Base-by-base conservation (phyloP, 306 rosid species). In the Pueraria montana region DNA sequence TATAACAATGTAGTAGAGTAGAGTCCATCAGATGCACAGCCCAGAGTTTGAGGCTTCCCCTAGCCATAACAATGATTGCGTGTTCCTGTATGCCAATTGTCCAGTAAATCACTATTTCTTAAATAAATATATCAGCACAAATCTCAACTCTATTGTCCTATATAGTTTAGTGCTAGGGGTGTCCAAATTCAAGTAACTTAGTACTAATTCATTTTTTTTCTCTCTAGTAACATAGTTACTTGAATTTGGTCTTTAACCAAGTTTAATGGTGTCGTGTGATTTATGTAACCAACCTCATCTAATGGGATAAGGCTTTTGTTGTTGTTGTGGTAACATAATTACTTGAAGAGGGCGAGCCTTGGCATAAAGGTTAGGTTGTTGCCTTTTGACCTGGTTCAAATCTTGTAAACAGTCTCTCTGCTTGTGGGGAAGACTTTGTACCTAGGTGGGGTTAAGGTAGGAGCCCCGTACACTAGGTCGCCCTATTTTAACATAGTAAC, bases 401-500 rank as follows among this genome's bases (percentile, higher is more conserved):
- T 62, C 2, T 63, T 30, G 43, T 27, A 32, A 63, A 32, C 42
- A 30, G 21, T 30, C 45, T 62, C 42, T 63, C 43, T 14, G 21
- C 20, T 63, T 30, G 0, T 14, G 11, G 23, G n/a, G 70, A 27
- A 63, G 70, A 30, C 12, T 63, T 13, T 62, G 43, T 30, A 13
- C 40, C 68, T 62, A 27, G 40, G 43, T 6, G 43, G 38, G 70
- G 43, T 2, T 63, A 63, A 30, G 70, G 21, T 34, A 34, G 49
- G 16, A 11, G 8, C 52, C 8, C 32, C 18, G 17, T 70, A 2
- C 13, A 64, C 24, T 3, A 3, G 21, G 70, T 8, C 45, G 16
- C 18, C 45, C 70, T 32, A 36, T 64, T 27, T 63, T 63, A 63
- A 3, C 69, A 63, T 13, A 62, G 68, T 30, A 63, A 63, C 69